phyloP scores from a whole-genome alignment of 495 filamentous ascomycete genomes.

The Staphylotrichum tortipilum region DNA sequence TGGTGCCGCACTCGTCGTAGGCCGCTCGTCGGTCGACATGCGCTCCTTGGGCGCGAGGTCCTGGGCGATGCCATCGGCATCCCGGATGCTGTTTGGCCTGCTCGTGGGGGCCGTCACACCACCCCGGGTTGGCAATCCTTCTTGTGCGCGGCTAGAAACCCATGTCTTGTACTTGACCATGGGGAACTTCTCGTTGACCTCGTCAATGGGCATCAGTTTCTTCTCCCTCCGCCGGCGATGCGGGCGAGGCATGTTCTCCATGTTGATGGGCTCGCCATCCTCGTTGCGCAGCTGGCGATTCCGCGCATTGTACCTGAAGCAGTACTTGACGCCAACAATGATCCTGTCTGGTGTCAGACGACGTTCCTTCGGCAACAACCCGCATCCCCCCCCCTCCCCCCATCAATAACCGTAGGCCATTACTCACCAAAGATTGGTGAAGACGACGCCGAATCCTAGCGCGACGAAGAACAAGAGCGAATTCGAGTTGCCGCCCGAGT shows the following conservation, averaged over 20 bases:
- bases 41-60: slow-evolving; percentile 35
- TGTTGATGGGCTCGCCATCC: slow-evolving; percentile 79
- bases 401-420: no score
- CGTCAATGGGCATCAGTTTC: slow-evolving; percentile 97
- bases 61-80: slow-evolving; percentile 47
- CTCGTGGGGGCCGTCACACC: slow-evolving; percentile 73
- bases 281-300: slow-evolving; percentile 75
- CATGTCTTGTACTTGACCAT: slow-evolving; percentile 93
- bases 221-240: slow-evolving; percentile 86
- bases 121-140: slow-evolving; percentile 76
- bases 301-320: slow-evolving; percentile 94
- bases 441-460: slow-evolving; percentile 94
- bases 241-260: slow-evolving; percentile 66
- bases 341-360: slow-evolving; percentile 60
- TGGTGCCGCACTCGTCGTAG: slow-evolving; percentile 23
- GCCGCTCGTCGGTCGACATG: slow-evolving; percentile 24
- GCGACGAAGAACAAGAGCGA: slow-evolving; percentile 96
- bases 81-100: slow-evolving; percentile 56
- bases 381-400: background rate
- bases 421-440: slow-evolving; percentile 97
- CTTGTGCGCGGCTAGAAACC: slow-evolving; percentile 71
- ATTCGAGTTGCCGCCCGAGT: slow-evolving; percentile 56
- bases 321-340: slow-evolving; percentile 98
- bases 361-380: background rate
- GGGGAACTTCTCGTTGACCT: slow-evolving; percentile 95